phyloP scores from a whole-genome alignment of 768 basidiomycete species.

The Boletus insuetus region DNA sequence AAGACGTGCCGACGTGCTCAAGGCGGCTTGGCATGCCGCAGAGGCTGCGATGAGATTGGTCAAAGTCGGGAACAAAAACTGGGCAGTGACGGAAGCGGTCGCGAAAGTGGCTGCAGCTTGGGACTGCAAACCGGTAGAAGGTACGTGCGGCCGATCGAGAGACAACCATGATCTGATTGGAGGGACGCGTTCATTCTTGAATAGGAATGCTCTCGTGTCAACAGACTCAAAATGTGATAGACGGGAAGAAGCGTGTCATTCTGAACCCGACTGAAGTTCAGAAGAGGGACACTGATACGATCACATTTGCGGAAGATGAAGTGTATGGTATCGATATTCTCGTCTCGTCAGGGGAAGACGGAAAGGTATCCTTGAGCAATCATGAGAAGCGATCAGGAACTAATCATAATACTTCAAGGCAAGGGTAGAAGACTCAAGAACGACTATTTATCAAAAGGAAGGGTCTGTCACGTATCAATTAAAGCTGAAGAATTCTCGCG shows the following conservation, averaged over 20 bases:
- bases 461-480: conserved; percentile 86
- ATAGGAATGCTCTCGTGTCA: conserved; percentile 93
- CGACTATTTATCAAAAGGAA: conserved; percentile 91
- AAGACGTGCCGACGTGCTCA: conserved; percentile 84
- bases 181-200: background rate
- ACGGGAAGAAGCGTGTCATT: conserved; percentile 95
- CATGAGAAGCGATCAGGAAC: background rate
- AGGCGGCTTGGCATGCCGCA: conserved; percentile 91
- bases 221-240: conserved; percentile 90
- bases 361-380: conserved; percentile 58
- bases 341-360: conserved; percentile 83
- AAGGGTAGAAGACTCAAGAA: conserved; percentile 83
- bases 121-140: conserved; percentile 94
- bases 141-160: conserved; percentile 38
- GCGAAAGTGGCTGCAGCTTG: conserved; percentile 65
- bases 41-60: conserved; percentile 89
- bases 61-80: conserved; percentile 94
- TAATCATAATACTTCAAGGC: conserved; percentile 52
- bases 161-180: background rate
- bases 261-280: conserved; percentile 84
- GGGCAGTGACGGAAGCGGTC: conserved; percentile 88
- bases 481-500: conserved; percentile 96
- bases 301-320: conserved; percentile 87
- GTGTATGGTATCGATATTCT: conserved; percentile 95
- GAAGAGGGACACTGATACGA: conserved; percentile 80